Base-by-base conservation (phyloP, 176 grass and related monocot genomes). In the Bolboschoenus planiculmis region DNA sequence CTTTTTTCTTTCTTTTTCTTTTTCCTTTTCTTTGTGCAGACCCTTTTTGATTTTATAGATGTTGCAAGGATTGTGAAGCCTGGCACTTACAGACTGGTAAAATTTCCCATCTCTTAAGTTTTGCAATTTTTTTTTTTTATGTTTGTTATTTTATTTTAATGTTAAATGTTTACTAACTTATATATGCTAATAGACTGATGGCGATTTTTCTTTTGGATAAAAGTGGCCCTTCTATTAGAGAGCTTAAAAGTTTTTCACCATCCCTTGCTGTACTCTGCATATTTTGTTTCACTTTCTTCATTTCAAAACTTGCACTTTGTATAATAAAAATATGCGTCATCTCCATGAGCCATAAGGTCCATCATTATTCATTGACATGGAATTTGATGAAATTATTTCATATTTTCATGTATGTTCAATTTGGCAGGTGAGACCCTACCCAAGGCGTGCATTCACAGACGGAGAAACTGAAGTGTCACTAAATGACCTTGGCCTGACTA, bases 11-110 rank as follows among this genome's bases (percentile, higher is more conserved):
- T 79, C 11, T 80, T 79, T 46, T 37, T n/a, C n/a, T n/a, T n/a
- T n/a, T n/a, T n/a, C n/a, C n/a, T n/a, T n/a, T 40, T 87, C 74
- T 47, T 40, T 4, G 79, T 90, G 89, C 89, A 99, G 97, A 86
- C 80, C 57, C 89, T 99, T 87, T 93, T 93, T 84, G 86, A 99
- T 90, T 99, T 93, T 78, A 96, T 99, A 56, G 97, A 99, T 64
- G 76, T 93, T 86, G 89, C 89, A 61, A 91, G 81, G 84, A 83
- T 87, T 81, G 92, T 99, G 78, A 99, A 99, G 84, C 97, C 97
- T 86, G 86, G 89, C 86, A 88, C 91, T 23, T 99, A 96, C 83
- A 90, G 88, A 86, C 85, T 99, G 97, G 97, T 99, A 99, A 93
- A 53, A 42, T 18, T 50, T 53, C 47, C 16, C 83, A 37, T 48